Percentiles rank a stretch among this genome's conserved stretches.
Evolutionary conservation across 257 asterid species (phyloP).

Genomic region (Solanum okadae): DNA sequence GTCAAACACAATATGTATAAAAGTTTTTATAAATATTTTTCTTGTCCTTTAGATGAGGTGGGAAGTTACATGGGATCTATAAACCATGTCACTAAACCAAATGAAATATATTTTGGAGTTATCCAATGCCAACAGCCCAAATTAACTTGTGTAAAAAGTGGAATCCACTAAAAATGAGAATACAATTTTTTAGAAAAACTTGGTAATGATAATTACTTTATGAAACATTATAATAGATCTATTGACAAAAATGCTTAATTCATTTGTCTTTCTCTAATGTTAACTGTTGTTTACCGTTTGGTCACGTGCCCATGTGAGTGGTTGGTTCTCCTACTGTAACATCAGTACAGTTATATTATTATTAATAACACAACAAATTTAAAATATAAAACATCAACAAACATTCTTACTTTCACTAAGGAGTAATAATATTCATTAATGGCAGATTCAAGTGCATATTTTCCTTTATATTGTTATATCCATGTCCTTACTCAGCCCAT

Average conservation of each 20-base stretch:
- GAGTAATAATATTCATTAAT: not conserved
- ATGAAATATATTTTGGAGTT: not conserved
- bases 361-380: not conserved
- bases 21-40: not conserved
- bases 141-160: not conserved
- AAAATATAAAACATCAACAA: conserved; percentile 1
- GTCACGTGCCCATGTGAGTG: conserved; percentile 42
- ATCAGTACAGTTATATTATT: not conserved
- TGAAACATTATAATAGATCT: not conserved
- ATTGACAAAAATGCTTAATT: not conserved
- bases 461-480: not conserved
- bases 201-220: not conserved
- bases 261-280: not conserved
- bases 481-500: not conserved
- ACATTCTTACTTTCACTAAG: conserved; percentile 28
- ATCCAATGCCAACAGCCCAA: not conserved
- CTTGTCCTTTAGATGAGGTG: not conserved
- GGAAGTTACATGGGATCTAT: not conserved
- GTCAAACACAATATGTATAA: not conserved
- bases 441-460: conserved; percentile 1
- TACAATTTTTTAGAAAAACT: not conserved
- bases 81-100: not conserved
- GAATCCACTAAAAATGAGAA: not conserved
- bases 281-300: conserved; percentile 7
- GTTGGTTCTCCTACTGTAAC: conserved; percentile 12